Base-by-base conservation (phyloP, 306 rosid genomes). In the Ormosia semicastrata region DNA sequence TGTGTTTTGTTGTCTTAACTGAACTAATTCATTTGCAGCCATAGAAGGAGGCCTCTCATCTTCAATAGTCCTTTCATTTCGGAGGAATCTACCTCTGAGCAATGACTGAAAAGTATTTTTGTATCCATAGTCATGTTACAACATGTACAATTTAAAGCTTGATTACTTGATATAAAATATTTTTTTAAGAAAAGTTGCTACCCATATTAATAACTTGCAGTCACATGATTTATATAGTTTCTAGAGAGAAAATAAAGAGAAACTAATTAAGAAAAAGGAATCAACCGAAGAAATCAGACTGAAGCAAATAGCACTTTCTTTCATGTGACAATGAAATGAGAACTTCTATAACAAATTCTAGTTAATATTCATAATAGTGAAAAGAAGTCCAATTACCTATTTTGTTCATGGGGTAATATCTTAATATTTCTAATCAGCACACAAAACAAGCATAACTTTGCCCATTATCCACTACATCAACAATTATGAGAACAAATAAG, bases 31-130 rank as follows among this genome's bases (percentile, higher is more conserved):
- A 81, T 88, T 86, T 2, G 97, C 93, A 64, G 98, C 99, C 87
- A 87, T 77, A 44, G 99, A 93, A 17, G 97, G 94, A 12, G 94
- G 97, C 80, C 99, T 92, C 93, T 92, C 98, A 46, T 89, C 98
- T 85, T 95, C 99, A 76, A 80, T 82, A 57, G 98, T 88, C 70
- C 97, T 92, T 89, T 92, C 99, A 78, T 93, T 95, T 80, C 99
- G 88, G 82, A 95, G 90, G 89, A 95, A 95, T 86, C 99, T 92
- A 84, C 99, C 99, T 91, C 99, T 92, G 83, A 95, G 97, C 77
- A 95, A 84, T 71, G 98, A 93, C 98, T 95, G 94, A 70, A 88
- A 86, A 66, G 46, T 67, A 80, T 56, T 66, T 33, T 49, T 56
- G 69, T 18, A 85, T 89, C 84, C 88, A 82, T 59, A 81, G 57